These are phyloP conservation scores for Ganoderma multipileum DNA, from an alignment of 1,284 basidiomycete genomes.

Conservation along the genomic window DNA sequence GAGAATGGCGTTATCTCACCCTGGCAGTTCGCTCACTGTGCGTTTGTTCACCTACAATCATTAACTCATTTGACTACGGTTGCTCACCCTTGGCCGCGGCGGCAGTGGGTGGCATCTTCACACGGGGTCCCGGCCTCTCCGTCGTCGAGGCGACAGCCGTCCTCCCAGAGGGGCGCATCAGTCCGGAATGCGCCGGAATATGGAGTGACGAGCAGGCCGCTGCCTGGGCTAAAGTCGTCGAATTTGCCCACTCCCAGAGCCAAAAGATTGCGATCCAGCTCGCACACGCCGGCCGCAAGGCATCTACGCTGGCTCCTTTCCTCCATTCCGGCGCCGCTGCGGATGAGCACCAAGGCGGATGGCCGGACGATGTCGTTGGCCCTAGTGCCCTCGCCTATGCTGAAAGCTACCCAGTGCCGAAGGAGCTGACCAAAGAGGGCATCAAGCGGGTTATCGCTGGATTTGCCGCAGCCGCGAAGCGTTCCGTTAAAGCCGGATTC, in stretches of 20 bases:
- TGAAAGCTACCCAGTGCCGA: conserved; percentile 55
- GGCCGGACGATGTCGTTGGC: conserved; percentile 57
- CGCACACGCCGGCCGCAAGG: conserved; percentile 80
- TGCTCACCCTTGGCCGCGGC: not conserved
- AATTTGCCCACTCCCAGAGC: conserved; percentile 70
- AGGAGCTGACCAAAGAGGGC: conserved; percentile 58
- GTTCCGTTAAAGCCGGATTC: conserved; percentile 58
- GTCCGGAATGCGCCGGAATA: conserved; percentile 73
- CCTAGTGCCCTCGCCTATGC: conserved; percentile 66
- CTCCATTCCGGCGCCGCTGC: conserved; percentile 46
- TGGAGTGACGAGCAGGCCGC: conserved; percentile 77
- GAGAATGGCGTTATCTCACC: conserved; percentile 71
- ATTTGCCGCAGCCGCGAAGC: conserved; percentile 64
- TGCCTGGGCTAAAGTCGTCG: conserved; percentile 70
- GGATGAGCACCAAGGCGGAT: conserved; percentile 57
- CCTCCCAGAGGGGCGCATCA: conserved; percentile 78
- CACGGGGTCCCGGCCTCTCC: conserved; percentile 64
- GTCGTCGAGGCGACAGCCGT: conserved; percentile 76
- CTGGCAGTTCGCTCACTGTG: conserved; percentile 80
- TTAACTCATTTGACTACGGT: not conserved
- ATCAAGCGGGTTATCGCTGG: conserved; percentile 66
- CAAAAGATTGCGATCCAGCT: conserved; percentile 78
- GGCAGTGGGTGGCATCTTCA: conserved; percentile 51
- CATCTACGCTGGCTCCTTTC: conserved; percentile 70
- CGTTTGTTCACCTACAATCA: no score